These are phyloP conservation scores for Phaffia rhodozyma DNA, from an alignment of 1,284 basidiomycete species.

Conservation along the genomic window DNA sequence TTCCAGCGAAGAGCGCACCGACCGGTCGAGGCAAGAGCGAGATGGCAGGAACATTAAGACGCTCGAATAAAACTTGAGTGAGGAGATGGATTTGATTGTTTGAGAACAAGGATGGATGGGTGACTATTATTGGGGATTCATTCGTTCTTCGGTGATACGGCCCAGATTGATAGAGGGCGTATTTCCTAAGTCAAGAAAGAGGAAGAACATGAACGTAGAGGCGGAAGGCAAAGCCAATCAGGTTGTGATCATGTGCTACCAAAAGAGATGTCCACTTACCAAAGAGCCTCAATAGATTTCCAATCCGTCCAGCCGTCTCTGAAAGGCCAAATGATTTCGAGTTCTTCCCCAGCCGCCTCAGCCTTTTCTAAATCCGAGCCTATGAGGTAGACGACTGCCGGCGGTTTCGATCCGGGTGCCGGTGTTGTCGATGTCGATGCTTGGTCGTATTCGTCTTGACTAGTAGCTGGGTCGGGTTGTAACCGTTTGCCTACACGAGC, in stretches of 20 bases:
- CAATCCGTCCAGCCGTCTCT: conserved; percentile 57
- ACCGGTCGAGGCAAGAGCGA: conserved; percentile 69
- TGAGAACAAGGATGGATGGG: conserved; percentile 54
- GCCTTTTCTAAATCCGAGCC: conserved; percentile 68
- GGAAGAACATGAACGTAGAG: neutral
- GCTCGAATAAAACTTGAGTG: conserved; percentile 77
- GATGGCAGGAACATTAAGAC: conserved; percentile 76
- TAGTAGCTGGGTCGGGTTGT: conserved; percentile 21
- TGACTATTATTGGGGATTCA: conserved; percentile 71
- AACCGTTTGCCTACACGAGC: conserved; percentile 62
- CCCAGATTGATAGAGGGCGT: conserved; percentile 62
- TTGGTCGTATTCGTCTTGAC: conserved; percentile 20
- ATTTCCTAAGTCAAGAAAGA: conserved; percentile 49
- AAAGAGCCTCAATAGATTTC: conserved; percentile 73
- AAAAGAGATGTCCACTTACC: conserved; percentile 42
- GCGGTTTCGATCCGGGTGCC: conserved; percentile 39
- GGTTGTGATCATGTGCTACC: neutral
- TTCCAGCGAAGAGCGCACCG: conserved; percentile 63
- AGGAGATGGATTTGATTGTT: conserved; percentile 56
- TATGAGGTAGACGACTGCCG: conserved; percentile 60
- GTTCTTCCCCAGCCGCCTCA: conserved; percentile 54
- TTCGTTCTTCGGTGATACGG: conserved; percentile 67
- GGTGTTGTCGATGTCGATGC: conserved; percentile 34
- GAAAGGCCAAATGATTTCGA: conserved; percentile 72
- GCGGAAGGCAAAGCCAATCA: neutral